Evolutionary conservation across 176 grass and related monocot genomes (phyloP), one percentile per base, ranked within the genome.

Genomic region (Stipa capillata): DNA sequence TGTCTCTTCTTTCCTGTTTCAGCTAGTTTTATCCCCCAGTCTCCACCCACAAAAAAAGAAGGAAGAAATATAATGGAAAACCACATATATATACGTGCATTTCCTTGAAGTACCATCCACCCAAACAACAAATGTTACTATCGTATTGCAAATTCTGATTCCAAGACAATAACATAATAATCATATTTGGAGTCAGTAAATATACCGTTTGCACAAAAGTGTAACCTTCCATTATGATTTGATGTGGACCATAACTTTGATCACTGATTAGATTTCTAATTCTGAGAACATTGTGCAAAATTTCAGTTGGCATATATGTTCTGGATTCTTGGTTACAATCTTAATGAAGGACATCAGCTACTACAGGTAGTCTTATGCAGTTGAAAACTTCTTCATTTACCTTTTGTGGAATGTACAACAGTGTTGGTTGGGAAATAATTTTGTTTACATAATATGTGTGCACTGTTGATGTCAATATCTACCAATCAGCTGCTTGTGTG

Each of bases 231-330:
- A 36, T 34, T 62, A 7, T 5, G 6, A 1, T 54, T 75, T 80
- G 14, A 45, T 54, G 53, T 27, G 69, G 27, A 53, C 52, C 34
- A 54, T 31, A 43, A 58, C 50, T 35, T 59, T 76, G 62, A 44
- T 25, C 15, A 15, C 45, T 55, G 5, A 44, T n/a, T 76, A 11
- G 47, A 50, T 60, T 21, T 70, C 70, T 76, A 28, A 87, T 61
- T 18, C 33, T 53, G 40, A 28, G 1, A 29, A 34, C 1, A 31
- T 74, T 33, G 29, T 90, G 18, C 48, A 34, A 83, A 67, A 69
- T 80, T 87, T 70, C 79, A 91, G 89, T 60, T 91, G 44, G 52
- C 89, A 17, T 91, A 80, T 84, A 91, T 91, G 85, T 91, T 91
- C 65, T 91, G 89, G 89, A 59, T 88, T 88, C 76, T 91, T 76